These are phyloP conservation scores for Populus hybrid DNA, from an alignment of 441 rosid genomes.

Conservation along the genomic window DNA sequence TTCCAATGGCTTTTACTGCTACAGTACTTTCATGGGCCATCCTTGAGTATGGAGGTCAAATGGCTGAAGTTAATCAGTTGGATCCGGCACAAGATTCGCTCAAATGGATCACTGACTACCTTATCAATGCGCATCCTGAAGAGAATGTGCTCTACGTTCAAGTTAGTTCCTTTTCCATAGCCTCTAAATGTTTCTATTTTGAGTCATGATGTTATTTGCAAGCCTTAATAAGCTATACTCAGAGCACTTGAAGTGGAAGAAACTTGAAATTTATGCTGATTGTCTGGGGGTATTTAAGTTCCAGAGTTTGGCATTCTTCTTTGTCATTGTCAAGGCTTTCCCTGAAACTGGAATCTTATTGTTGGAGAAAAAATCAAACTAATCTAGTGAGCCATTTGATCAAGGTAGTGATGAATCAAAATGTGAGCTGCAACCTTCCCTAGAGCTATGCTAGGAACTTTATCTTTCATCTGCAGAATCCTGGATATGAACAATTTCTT, in stretches of 20 bases:
- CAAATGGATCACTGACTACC: slow-evolving; percentile 76
- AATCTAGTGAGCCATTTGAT: not conserved
- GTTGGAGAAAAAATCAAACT: not conserved
- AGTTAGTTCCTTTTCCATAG: slow-evolving; percentile 24
- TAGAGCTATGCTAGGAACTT: not conserved
- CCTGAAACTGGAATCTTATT: not conserved
- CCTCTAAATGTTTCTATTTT: not conserved
- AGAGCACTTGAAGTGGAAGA: not conserved
- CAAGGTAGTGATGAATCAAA: not conserved
- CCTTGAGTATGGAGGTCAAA: slow-evolving; percentile 65
- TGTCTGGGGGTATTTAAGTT: not conserved
- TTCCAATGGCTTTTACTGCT: slow-evolving; percentile 76
- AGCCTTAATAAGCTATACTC: not conserved
- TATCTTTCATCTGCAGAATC: not conserved
- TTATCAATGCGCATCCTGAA: slow-evolving; percentile 53
- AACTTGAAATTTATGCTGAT: not conserved
- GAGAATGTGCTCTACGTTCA: slow-evolving; percentile 58
- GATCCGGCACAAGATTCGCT: slow-evolving; percentile 59
- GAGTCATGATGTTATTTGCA: not conserved
- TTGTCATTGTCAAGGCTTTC: not conserved
- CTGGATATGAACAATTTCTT: not conserved
- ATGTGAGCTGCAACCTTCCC: not conserved
- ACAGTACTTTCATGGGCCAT: slow-evolving; percentile 62
- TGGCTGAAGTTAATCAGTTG: slow-evolving; percentile 57
- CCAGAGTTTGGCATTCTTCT: not conserved